Base-by-base conservation (phyloP, 2,329 filamentous ascomycete species). In the Thielaviopsis punctulata region DNA sequence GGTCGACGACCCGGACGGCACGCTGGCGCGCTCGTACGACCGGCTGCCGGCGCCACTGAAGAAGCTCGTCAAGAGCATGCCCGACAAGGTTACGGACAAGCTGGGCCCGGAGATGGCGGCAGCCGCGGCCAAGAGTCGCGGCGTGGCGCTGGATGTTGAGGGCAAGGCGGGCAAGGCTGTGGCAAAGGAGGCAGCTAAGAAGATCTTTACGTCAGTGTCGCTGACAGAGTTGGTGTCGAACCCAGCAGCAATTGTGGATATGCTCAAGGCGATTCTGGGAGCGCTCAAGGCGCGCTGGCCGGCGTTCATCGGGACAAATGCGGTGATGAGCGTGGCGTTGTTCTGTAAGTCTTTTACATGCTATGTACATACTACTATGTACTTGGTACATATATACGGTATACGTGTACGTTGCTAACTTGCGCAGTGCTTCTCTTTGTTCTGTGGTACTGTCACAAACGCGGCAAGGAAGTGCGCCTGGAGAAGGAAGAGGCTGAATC, bases 401-500 rank as follows among this genome's bases (percentile, higher is more conserved):
- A n/a, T n/a, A n/a, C n/a, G n/a, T n/a, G n/a, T n/a, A n/a, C n/a
- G n/a, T n/a, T 39, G 43, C 52, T 52, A 49, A 55, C 49, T 5
- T 48, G 21, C 18, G 24, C 52, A 85, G 86, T 96, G 52, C 74
- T 96, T 15, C 76, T 98, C 53, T 92, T 95, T 63, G 86, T 94
- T 45, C 81, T 96, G 60, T 98, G 90, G 89, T 98, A 96, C 68
- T 96, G 89, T 68, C 84, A 96, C 68, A 96, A 96, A 70, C 84
- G 92, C 51, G 92, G 92, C 39, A 80, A 80, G 45, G 90, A 98
- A 68, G 81, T 80, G 6, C 78, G 92, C 49, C 76, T 96, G 12
- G 82, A 84, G 62, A 77, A 65, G 49, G 74, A 78, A 60, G 68
- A 67, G 50, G 58, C 64, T 1, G 65, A 62, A 10, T 59, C 54